phyloP scores from a whole-genome alignment of 257 asterid genomes.

The Nicotiana attenuata region DNA sequence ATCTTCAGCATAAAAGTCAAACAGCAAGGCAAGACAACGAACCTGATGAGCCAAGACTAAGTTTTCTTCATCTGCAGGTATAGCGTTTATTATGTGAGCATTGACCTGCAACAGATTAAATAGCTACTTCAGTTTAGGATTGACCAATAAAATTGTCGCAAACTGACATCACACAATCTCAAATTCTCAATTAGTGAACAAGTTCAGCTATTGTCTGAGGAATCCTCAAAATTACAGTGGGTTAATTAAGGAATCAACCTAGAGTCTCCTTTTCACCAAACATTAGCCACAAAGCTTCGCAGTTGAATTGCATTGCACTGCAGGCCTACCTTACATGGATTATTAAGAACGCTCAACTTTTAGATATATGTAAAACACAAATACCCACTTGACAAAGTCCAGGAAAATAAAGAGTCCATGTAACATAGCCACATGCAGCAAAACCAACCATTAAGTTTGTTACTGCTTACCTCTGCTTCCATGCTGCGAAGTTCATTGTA shows the following conservation, averaged over 20 bases:
- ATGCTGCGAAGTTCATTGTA: slow-evolving; percentile 90
- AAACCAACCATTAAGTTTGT: neutral
- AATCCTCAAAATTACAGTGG: neutral
- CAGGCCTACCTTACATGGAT: neutral
- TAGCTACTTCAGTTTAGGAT: neutral
- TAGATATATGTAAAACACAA: neutral
- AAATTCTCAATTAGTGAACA: neutral
- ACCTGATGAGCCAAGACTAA: slow-evolving; percentile 69
- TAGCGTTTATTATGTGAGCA: slow-evolving; percentile 53
- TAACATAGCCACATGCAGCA: neutral
- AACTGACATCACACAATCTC: neutral
- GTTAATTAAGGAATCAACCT: neutral
- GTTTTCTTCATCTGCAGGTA: slow-evolving; percentile 63
- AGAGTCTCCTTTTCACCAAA: neutral
- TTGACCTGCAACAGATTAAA: slow-evolving; percentile 55
- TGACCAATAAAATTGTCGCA: neutral
- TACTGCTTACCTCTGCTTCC: slow-evolving; percentile 86
- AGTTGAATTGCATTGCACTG: neutral
- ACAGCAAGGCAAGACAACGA: slow-evolving; percentile 81
- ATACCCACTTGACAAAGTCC: neutral
- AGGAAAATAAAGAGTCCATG: neutral
- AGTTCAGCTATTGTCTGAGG: neutral
- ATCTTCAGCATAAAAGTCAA: slow-evolving; percentile 68
- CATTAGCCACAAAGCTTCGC: neutral
- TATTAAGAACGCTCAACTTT: neutral